Conservation (phyloP, 768 basidiomycete species). For the Russula brevipes region DNA sequence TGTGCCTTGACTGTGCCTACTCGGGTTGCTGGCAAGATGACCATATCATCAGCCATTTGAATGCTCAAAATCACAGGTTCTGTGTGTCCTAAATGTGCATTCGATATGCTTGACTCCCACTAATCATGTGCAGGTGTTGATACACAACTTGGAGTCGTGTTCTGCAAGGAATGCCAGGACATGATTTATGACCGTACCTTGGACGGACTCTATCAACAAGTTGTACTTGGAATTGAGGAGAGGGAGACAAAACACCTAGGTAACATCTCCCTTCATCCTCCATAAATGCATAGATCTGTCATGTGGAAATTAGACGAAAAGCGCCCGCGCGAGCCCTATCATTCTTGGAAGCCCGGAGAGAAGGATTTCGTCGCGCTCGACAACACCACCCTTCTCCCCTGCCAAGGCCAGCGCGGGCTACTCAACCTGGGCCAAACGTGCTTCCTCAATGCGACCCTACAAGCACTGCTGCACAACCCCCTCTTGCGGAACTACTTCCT, state of each 20-base stretch:
- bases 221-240: slow-evolving; percentile 54
- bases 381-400: slow-evolving; percentile 50
- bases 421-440: slow-evolving; percentile 91
- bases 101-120: neutral
- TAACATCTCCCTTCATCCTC: slow-evolving; percentile 27
- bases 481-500: slow-evolving; percentile 85
- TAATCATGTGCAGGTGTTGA: slow-evolving; percentile 54
- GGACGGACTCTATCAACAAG: slow-evolving; percentile 41
- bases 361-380: slow-evolving; percentile 45
- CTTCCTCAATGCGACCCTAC: slow-evolving; percentile 88
- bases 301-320: slow-evolving; percentile 28
- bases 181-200: slow-evolving; percentile 60
- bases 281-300: slow-evolving; percentile 26
- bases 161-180: slow-evolving; percentile 69
- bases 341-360: slow-evolving; percentile 44
- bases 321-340: slow-evolving; percentile 43
- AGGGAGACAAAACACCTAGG: slow-evolving; percentile 56
- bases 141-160: slow-evolving; percentile 65
- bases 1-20: slow-evolving; percentile 66
- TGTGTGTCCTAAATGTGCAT: slow-evolving; percentile 42
- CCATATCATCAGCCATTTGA: slow-evolving; percentile 57
- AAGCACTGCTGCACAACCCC: slow-evolving; percentile 86
- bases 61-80: slow-evolving; percentile 53
- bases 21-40: slow-evolving; percentile 63
- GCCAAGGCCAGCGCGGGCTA: slow-evolving; percentile 81